phyloP scores from a whole-genome alignment of 352 stramenopile species.

The Pythium scleroteichum region DNA sequence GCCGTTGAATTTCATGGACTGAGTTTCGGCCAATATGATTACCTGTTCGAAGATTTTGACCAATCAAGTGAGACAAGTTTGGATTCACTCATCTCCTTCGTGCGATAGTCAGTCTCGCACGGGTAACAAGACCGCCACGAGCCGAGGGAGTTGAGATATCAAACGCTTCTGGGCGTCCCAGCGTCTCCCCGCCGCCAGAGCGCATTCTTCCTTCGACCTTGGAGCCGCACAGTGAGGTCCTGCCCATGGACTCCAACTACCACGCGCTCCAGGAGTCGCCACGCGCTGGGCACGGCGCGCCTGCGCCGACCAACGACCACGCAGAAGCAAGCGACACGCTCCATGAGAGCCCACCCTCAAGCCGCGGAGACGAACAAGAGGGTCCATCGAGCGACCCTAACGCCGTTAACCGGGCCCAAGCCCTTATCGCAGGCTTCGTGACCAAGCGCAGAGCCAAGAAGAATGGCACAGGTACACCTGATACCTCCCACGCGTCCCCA shows the following conservation, averaged over 20 bases:
- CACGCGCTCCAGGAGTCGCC: conserved; percentile 25
- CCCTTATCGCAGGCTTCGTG: conserved; percentile 11
- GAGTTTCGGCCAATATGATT: conserved; percentile 13
- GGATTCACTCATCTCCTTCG: conserved; percentile 1
- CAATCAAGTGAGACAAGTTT: background rate
- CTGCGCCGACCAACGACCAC: background rate
- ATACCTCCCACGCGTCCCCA: background rate
- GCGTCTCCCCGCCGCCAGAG: background rate
- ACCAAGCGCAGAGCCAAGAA: conserved; percentile 20
- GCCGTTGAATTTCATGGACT: background rate
- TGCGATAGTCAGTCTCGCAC: conserved; percentile 1
- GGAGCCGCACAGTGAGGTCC: too few species aligned
- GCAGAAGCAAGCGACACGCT: conserved; percentile 26
- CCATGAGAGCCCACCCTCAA: conserved; percentile 25
- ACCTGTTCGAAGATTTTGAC: background rate
- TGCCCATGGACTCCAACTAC: conserved; percentile 21
- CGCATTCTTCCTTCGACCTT: background rate
- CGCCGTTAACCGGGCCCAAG: conserved; percentile 4
- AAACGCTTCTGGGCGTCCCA: background rate
- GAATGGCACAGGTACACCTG: conserved; percentile 6
- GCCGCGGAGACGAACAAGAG: background rate
- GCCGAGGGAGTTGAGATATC: background rate
- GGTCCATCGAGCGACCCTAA: background rate
- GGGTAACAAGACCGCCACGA: background rate
- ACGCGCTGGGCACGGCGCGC: conserved; percentile 7